These are phyloP conservation scores for Porosira glacialis DNA, from an alignment of 352 stramenopile species.

Conservation along the genomic window DNA sequence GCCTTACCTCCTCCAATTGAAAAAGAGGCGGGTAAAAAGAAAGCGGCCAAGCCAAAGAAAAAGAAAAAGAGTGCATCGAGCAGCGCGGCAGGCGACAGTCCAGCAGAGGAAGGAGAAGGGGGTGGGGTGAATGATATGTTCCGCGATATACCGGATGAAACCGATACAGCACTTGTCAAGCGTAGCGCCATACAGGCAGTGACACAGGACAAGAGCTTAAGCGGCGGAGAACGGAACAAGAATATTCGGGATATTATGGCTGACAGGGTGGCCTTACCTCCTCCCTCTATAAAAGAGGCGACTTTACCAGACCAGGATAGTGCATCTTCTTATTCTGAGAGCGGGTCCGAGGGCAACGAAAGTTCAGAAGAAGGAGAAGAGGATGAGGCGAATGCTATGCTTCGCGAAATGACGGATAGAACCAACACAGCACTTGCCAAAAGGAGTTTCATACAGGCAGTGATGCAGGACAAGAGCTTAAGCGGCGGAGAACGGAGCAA, in stretches of 20 bases:
- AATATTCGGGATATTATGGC: conserved; percentile 39
- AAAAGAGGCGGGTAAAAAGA: too few species aligned
- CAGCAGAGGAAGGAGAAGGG: not conserved
- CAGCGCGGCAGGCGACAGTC: too few species aligned
- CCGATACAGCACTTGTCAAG: conserved; percentile 23
- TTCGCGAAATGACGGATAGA: conserved; percentile 6
- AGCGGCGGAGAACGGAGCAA: too few species aligned
- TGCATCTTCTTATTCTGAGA: not conserved
- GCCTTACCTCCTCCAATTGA: too few species aligned
- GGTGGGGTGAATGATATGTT: too few species aligned
- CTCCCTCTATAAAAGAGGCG: not conserved
- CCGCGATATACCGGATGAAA: too few species aligned
- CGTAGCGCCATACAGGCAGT: conserved; percentile 33
- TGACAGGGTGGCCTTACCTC: conserved; percentile 7
- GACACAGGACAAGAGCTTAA: conserved; percentile 29
- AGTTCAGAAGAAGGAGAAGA: conserved; percentile 7
- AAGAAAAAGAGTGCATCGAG: too few species aligned
- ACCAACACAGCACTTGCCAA: conserved; percentile 4
- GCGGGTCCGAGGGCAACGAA: not conserved
- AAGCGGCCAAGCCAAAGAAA: too few species aligned
- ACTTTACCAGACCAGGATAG: conserved; percentile 2
- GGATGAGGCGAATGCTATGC: not conserved
- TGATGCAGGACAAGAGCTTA: too few species aligned
- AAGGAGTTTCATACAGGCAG: not conserved
- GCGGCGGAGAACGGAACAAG: conserved; percentile 20